phyloP scores from a whole-genome alignment of 2,329 filamentous ascomycete species.

The Stenocarpella maydis region DNA sequence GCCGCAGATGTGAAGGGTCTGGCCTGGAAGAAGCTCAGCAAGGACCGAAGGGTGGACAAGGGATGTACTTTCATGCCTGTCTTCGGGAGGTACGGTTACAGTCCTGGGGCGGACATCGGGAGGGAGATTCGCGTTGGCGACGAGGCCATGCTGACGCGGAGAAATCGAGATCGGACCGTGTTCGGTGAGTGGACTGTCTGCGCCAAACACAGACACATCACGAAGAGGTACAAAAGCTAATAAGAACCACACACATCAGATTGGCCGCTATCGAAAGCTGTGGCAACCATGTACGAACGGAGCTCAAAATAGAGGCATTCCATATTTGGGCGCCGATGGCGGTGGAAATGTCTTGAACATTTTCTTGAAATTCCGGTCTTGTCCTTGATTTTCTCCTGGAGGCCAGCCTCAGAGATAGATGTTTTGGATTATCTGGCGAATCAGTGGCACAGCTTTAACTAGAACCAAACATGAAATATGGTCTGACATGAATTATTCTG shows the following conservation, averaged over 20 bases:
- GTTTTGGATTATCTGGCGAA: too few relatives aligned
- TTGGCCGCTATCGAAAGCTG: constrained; percentile 4
- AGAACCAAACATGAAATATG: too few relatives aligned
- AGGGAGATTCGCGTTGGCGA: constrained; percentile 5
- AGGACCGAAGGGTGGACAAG: constrained; percentile 4
- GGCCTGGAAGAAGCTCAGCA: constrained; percentile 20
- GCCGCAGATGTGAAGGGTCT: constrained; percentile 7
- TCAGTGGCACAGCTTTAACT: too few relatives aligned
- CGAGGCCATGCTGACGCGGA: constrained; percentile 3
- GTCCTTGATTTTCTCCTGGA: too few relatives aligned
- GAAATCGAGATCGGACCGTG: constrained; percentile 6
- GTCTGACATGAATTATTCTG: neutral
- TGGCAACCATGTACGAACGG: constrained; percentile 13
- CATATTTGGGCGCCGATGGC: neutral
- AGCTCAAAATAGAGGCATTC: constrained; percentile 1
- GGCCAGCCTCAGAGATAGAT: too few relatives aligned
- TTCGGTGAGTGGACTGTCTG: neutral
- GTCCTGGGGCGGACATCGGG: neutral
- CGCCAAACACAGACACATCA: neutral
- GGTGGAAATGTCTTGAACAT: too few relatives aligned
- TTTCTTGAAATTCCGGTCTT: too few relatives aligned
- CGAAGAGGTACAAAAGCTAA: neutral
- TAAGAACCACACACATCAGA: neutral
- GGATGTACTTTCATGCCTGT: constrained; percentile 11
- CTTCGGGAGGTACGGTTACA: constrained; percentile 17